Conservation (phyloP, 2,329 filamentous ascomycete genomes). For the Didymella sp. region DNA sequence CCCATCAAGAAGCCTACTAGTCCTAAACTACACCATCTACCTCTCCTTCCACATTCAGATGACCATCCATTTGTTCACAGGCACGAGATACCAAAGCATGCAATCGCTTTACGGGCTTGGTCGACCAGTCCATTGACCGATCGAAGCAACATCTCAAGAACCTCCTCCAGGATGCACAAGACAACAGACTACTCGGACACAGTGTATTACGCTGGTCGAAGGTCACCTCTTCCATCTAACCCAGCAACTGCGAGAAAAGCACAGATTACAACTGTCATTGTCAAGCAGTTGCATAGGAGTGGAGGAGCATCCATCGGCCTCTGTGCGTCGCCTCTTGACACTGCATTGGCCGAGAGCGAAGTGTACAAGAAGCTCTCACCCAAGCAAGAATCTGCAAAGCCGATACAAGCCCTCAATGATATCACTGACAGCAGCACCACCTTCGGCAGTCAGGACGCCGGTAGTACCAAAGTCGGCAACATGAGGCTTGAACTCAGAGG, state of each 20-base stretch:
- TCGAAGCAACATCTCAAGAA: background rate
- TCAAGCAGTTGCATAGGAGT: background rate
- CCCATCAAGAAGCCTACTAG: conserved; percentile 7
- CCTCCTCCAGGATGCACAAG: too few species aligned
- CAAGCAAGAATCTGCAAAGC: background rate
- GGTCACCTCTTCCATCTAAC: background rate
- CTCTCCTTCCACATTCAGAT: conserved; percentile 24
- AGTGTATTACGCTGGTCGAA: conserved; percentile 5
- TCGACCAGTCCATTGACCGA: conserved; percentile 21
- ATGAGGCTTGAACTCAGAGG: conserved; percentile 12
- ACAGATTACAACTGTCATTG: conserved; percentile 3
- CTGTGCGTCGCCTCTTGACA: background rate
- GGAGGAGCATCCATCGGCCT: background rate
- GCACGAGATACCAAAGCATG: conserved; percentile 28
- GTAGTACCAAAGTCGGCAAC: background rate
- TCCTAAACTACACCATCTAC: conserved; percentile 34
- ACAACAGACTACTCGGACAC: background rate
- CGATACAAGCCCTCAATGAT: background rate
- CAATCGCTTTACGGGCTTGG: conserved; percentile 24
- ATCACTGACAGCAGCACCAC: background rate
- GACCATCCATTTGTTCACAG: conserved; percentile 34
- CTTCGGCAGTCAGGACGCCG: conserved; percentile 1
- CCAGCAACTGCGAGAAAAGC: background rate
- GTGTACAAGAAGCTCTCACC: conserved; percentile 2
- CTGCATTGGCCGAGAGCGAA: background rate